Evolutionary conservation across 768 basidiomycete genomes (phyloP), one percentile per base, ranked within the genome.

Genomic region (Tylopilus rubrobrunneus): DNA sequence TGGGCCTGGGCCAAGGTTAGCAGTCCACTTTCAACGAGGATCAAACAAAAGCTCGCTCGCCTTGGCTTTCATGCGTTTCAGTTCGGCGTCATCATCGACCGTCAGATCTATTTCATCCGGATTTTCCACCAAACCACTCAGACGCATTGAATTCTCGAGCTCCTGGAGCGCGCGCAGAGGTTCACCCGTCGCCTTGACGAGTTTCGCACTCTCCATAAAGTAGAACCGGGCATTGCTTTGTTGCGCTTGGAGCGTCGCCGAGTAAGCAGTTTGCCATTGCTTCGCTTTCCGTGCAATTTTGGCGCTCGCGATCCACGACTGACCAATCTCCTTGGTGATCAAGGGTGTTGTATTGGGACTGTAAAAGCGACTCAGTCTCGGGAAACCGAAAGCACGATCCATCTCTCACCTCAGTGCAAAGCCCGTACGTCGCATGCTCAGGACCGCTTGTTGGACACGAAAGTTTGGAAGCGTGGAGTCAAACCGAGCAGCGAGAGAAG

Each of bases 191-290:
- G 83, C 83, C 58, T 86, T 86, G 54, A 89, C 73, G 5, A 98
- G 80, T 67, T 92, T 98, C 1, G 92, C 90, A 63, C 86, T 92
- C 67, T 98, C 90, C 47, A 98, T 78, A 71, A 95, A 97, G 17
- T 86, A 82, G 65, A 87, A 93, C 0, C 80, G 79, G 1, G 84
- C 80, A 21, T 82, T 77, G 57, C 76, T 77, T 62, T 91, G 86
- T 52, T 85, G 81, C 0, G 94, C 92, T 71, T 99, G 97, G 0
- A 99, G 78, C 58, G 89, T 83, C 7, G 97, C 94, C 63, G 91
- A 97, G 67, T 98, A 99, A 2, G 97, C 94, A 0, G 97, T 98
- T 72, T 98, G 96, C 77, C 84, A 86, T 67, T 98, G 94, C 0
- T 92, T 89, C 3, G 94, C 90, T 67, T 98, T 99, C 33, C 97